Evolutionary conservation across 2,329 filamentous ascomycete species (phyloP).

Genomic region (Nemania bipapillata): DNA sequence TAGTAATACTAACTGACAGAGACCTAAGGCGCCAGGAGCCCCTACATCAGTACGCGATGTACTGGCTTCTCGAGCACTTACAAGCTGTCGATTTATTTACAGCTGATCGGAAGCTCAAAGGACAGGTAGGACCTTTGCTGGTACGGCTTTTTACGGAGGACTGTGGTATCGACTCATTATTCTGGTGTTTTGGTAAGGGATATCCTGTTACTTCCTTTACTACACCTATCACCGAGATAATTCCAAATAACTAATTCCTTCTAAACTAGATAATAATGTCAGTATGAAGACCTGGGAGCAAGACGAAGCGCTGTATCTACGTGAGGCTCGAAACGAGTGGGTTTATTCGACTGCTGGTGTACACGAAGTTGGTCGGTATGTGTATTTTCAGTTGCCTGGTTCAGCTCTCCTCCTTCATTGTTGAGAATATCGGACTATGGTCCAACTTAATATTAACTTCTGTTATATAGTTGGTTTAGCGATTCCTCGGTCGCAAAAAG

Average conservation of each 20-base stretch:
- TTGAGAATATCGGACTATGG: background rate
- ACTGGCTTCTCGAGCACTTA: slow-evolving; percentile 48
- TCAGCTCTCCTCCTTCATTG: background rate
- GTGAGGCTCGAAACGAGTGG: slow-evolving; percentile 46
- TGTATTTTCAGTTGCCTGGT: slow-evolving; percentile 4
- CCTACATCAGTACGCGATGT: slow-evolving; percentile 46
- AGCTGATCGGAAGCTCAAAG: slow-evolving; percentile 47
- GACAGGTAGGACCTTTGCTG: slow-evolving; percentile 46
- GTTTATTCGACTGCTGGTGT: slow-evolving; percentile 46
- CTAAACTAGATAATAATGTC: slow-evolving; percentile 35
- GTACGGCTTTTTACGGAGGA: slow-evolving; percentile 48
- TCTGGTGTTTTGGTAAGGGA: slow-evolving; percentile 45
- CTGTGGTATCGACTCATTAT: slow-evolving; percentile 48
- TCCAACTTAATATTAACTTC: slow-evolving; percentile 6
- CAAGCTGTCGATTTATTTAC: slow-evolving; percentile 47
- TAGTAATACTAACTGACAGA: slow-evolving; percentile 47
- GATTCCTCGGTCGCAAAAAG: slow-evolving; percentile 46
- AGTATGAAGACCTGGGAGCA: slow-evolving; percentile 47
- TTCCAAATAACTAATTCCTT: slow-evolving; percentile 20
- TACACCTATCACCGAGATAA: no score
- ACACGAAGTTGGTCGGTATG: slow-evolving; percentile 41
- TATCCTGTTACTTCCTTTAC: background rate
- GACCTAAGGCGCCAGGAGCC: slow-evolving; percentile 37
- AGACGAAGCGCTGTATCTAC: slow-evolving; percentile 40
- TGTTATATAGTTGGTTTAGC: slow-evolving; percentile 41